phyloP scores from a whole-genome alignment of 495 filamentous ascomycete species.

The Lasiosphaeriaceae sp. region DNA sequence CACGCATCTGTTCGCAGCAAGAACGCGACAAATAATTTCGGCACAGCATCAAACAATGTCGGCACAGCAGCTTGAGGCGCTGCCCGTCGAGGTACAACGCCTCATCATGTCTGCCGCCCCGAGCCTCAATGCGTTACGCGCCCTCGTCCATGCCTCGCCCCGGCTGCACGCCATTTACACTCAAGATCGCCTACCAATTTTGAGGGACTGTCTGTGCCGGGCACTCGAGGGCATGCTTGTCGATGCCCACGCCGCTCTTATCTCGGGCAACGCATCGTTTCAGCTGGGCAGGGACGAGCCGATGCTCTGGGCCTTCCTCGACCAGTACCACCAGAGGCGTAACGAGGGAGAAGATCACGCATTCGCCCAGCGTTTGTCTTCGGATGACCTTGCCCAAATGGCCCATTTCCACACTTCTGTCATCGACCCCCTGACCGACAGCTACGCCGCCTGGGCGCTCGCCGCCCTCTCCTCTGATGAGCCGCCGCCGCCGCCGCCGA shows the following conservation, averaged over 20 bases:
- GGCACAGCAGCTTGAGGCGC: too few relatives aligned
- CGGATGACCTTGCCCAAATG: background rate
- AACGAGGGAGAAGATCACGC: background rate
- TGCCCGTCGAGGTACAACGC: too few relatives aligned
- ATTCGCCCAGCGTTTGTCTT: background rate
- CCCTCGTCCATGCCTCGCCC: constrained; percentile 5
- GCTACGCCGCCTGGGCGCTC: constrained; percentile 2
- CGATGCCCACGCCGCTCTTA: too few relatives aligned
- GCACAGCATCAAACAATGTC: too few relatives aligned
- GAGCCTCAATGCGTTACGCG: background rate
- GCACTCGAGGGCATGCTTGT: too few relatives aligned
- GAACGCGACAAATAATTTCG: too few relatives aligned
- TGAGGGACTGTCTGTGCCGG: background rate
- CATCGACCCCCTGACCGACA: constrained; percentile 1
- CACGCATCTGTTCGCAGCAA: too few relatives aligned
- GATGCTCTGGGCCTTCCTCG: background rate
- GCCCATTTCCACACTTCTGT: background rate
- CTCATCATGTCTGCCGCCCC: too few relatives aligned
- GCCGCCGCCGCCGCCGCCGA: too few relatives aligned
- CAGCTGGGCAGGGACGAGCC: too few relatives aligned
- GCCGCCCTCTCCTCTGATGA: background rate
- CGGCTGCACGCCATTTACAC: background rate
- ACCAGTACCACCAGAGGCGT: background rate
- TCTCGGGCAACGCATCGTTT: too few relatives aligned
- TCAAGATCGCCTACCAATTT: background rate